Percentiles rank a stretch among this genome's conserved stretches.
Evolutionary conservation across 768 basidiomycete species (phyloP).

Genomic region (Roridomyces roridus): DNA sequence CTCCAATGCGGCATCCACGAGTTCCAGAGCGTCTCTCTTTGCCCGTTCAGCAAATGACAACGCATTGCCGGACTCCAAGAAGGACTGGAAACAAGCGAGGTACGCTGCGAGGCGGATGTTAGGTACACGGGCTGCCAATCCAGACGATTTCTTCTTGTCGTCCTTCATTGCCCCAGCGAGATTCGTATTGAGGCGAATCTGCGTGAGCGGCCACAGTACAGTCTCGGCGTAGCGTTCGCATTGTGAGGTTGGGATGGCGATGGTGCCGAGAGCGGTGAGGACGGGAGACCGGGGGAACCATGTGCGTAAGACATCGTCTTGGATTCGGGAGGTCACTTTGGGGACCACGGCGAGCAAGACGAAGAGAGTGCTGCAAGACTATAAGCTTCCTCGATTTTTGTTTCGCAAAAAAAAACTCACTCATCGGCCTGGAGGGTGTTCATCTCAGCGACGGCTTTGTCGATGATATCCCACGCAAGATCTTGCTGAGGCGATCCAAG

Average conservation of each 20-base stretch:
- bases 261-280: constrained; percentile 19
- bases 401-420: too few relatives aligned
- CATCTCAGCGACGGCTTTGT: constrained; percentile 7
- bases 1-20: constrained; percentile 10
- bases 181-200: constrained; percentile 9
- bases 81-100: constrained; percentile 11
- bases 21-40: constrained; percentile 5
- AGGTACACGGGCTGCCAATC: constrained; percentile 15
- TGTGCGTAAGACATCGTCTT: constrained; percentile 12
- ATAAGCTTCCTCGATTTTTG: too few relatives aligned
- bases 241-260: constrained; percentile 19
- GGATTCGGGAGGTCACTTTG: neutral
- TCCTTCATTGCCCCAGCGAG: constrained; percentile 8
- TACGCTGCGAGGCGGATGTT: constrained; percentile 12
- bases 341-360: constrained; percentile 22
- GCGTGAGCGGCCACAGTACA: constrained; percentile 22
- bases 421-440: constrained; percentile 14
- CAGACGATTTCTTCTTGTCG: constrained; percentile 19
- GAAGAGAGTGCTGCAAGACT: constrained; percentile 19
- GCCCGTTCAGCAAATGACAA: constrained; percentile 14
- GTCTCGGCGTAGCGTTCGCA: constrained; percentile 21
- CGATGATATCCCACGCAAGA: constrained; percentile 21
- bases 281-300: constrained; percentile 16
- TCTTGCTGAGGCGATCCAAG: constrained; percentile 20
- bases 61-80: constrained; percentile 13